Conservation (phyloP, 805 yeast genomes). For the Isabelozyma pseudorhagii region DNA sequence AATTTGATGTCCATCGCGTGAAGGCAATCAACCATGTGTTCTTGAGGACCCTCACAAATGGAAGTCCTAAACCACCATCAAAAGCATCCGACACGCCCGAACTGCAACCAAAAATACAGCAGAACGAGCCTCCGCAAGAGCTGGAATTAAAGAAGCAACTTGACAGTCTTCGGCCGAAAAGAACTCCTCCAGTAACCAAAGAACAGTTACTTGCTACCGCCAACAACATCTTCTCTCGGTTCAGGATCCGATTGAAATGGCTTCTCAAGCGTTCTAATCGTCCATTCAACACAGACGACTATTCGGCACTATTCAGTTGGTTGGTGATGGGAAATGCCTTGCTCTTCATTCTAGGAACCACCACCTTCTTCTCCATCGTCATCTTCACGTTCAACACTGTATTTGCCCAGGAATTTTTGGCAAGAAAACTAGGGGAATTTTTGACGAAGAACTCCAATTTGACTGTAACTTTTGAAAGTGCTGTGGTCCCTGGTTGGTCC, state of each 20-base stretch:
- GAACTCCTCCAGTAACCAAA: slow-evolving; percentile 11
- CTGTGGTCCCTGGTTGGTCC: slow-evolving; percentile 92
- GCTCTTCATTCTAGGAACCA: slow-evolving; percentile 80
- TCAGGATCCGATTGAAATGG: slow-evolving; percentile 59
- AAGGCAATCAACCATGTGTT: too few species aligned
- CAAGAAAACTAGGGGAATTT: slow-evolving; percentile 74
- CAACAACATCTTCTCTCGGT: slow-evolving; percentile 25
- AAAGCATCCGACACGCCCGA: background rate
- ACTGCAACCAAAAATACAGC: background rate
- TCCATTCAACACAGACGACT: slow-evolving; percentile 90
- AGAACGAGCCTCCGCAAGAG: background rate
- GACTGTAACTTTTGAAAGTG: slow-evolving; percentile 85
- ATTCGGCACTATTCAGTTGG: slow-evolving; percentile 90
- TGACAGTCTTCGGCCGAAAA: background rate
- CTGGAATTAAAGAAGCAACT: background rate
- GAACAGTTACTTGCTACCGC: slow-evolving; percentile 24
- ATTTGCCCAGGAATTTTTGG: slow-evolving; percentile 85
- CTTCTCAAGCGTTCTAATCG: slow-evolving; percentile 67
- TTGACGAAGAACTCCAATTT: slow-evolving; percentile 80
- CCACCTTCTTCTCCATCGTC: slow-evolving; percentile 83
- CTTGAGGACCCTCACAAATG: too few species aligned
- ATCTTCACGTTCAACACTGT: slow-evolving; percentile 78
- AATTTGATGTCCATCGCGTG: too few species aligned
- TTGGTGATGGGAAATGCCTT: slow-evolving; percentile 81
- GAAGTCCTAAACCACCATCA: too few species aligned